Percentiles rank a stretch among this genome's conserved stretches.
phyloP scores from a whole-genome alignment of 768 basidiomycete species.

The Gloeopeniophorella convolvens region DNA sequence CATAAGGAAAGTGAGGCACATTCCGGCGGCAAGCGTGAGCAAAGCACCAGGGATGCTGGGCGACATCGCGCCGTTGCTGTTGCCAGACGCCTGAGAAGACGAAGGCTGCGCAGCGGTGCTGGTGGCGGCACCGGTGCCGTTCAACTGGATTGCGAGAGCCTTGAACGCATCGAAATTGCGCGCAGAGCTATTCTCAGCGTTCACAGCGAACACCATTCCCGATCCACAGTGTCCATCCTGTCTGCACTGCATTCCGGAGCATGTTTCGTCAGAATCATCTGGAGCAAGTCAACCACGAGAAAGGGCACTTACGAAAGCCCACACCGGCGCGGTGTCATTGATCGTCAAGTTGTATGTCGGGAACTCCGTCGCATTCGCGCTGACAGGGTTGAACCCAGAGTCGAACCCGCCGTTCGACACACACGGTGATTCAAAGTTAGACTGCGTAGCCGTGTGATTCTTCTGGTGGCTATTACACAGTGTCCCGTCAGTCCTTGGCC shows the following conservation, averaged over 20 bases:
- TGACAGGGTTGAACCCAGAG: constrained; percentile 47
- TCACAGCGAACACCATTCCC: constrained; percentile 45
- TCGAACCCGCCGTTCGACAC: constrained; percentile 42
- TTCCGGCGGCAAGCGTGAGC: no score
- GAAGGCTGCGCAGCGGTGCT: neutral
- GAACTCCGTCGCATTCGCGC: constrained; percentile 38
- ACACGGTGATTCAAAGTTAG: constrained; percentile 56
- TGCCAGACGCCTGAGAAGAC: neutral
- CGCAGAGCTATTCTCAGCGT: constrained; percentile 43
- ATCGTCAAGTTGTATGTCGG: constrained; percentile 53
- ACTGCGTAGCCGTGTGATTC: constrained; percentile 64
- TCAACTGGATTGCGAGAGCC: constrained; percentile 45
- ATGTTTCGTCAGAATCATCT: constrained; percentile 19
- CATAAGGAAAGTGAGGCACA: no score
- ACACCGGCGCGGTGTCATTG: constrained; percentile 50
- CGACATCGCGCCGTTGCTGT: neutral
- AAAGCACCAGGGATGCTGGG: no score
- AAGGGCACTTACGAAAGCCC: constrained; percentile 51
- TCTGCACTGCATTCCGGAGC: constrained; percentile 38
- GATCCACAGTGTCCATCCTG: constrained; percentile 34
- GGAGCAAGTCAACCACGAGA: no score
- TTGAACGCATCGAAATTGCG: constrained; percentile 55
- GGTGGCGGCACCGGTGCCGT: constrained; percentile 37
- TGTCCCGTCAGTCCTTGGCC: no score
- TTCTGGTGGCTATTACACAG: constrained; percentile 43